Base-by-base conservation (phyloP, 306 rosid species). In the Quercus variabilis region DNA sequence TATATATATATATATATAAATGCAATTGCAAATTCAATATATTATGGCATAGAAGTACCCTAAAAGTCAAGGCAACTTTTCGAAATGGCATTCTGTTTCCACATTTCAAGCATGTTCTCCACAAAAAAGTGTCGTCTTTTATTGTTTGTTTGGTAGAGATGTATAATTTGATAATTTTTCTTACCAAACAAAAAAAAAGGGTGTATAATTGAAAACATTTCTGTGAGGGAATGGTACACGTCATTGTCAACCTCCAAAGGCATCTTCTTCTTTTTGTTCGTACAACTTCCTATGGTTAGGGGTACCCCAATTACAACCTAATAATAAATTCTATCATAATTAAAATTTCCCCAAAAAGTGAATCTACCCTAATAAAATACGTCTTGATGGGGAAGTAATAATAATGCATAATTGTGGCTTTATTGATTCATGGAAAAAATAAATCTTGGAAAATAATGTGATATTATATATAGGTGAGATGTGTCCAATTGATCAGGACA, bases 11-110 rank as follows among this genome's bases (percentile, higher is more conserved):
- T 6, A 38, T 73, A 38, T 7, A 38, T 6, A 7, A 0, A 38
- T 38, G 46, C 46, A 41, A 41, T 41, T 52, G 73, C 76, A 57
- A 78, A 87, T 62, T 60, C 72, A 73, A 72, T 28, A 74, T 56
- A n/a, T 31, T 17, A 73, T 80, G 71, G 52, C 60, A 60, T 69
- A 75, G 38, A 75, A 59, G 74, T 51, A 35, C 55, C 79, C 76
- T 30, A 33, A 59, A 38, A 81, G 86, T 84, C 93, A 88, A 86
- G 78, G 46, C 30, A 64, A 74, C 83, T 84, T 72, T 77, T 43
- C 57, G 51, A 79, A 79, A 64, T 62, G 33, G 54, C 60, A 52
- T 73, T 70, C 38, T 74, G 70, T 80, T 82, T 82, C 82, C 86
- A 77, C 86, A 80, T 77, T 82, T 82, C 75, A 72, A 76, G 59